Percentiles rank a stretch among this genome's conserved stretches.
phyloP scores from a whole-genome alignment of 129 eudicot genomes.

The Glebionis coronaria region DNA sequence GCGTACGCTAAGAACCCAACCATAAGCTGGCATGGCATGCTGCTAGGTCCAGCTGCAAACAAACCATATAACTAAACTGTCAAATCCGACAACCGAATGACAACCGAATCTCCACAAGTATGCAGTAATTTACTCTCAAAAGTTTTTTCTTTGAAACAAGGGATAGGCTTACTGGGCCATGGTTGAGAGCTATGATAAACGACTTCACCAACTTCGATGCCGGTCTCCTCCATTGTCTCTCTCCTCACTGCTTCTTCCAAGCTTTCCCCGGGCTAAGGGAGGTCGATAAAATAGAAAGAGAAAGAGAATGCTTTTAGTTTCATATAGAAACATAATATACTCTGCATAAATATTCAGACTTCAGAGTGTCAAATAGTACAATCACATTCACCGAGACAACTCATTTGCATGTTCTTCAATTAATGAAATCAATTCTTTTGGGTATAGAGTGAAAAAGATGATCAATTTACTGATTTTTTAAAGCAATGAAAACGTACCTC shows the following conservation, averaged over 20 bases:
- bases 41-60: slow-evolving; percentile 69
- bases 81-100: neutral
- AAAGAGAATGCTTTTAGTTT: no score
- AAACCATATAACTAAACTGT: neutral
- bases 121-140: neutral
- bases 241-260: slow-evolving; percentile 91
- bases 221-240: slow-evolving; percentile 91
- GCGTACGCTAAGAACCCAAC: slow-evolving; percentile 84
- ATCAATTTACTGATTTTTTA: no score
- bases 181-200: slow-evolving; percentile 92
- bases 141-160: neutral
- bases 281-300: neutral
- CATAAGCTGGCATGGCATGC: slow-evolving; percentile 96
- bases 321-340: no score
- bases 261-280: slow-evolving; percentile 80
- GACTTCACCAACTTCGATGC: slow-evolving; percentile 83
- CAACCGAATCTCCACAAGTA: neutral
- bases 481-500: slow-evolving; percentile 39
- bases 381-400: neutral
- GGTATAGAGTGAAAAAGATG: neutral
- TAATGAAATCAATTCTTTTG: neutral
- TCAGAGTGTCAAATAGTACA: neutral
- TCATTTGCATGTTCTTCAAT: neutral
- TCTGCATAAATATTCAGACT: neutral
- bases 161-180: slow-evolving; percentile 65